Evolutionary conservation across 2,329 filamentous ascomycete species (phyloP).

Genomic region (Aspergillus versicolor): DNA sequence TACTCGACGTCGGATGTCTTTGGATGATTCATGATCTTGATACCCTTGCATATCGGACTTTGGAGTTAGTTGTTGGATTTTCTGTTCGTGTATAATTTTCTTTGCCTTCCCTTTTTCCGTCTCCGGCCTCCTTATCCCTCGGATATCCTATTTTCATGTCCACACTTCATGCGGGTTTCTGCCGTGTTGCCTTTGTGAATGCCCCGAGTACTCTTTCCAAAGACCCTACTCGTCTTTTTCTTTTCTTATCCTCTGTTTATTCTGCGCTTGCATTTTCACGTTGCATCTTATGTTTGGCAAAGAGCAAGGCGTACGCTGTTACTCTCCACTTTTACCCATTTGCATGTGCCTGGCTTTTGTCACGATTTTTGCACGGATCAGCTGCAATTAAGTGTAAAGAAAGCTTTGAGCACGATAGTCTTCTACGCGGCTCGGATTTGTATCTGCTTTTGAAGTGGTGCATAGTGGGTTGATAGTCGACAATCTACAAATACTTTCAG

Average conservation of each 20-base stretch:
- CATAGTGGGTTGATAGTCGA: not conserved
- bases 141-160: not conserved
- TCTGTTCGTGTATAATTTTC: constrained; percentile 5
- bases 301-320: not conserved
- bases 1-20: constrained; percentile 9
- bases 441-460: not conserved
- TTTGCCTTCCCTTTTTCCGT: not conserved
- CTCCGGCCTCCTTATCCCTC: not conserved
- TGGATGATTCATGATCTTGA: constrained; percentile 29
- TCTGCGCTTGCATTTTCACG: not conserved
- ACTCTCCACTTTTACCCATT: not conserved
- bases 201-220: not conserved
- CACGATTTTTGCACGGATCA: not conserved
- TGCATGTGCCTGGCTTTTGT: not conserved
- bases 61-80: constrained; percentile 13
- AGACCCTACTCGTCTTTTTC: not conserved
- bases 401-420: not conserved
- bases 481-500: not conserved
- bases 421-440: not conserved
- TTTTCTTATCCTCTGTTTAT: not conserved
- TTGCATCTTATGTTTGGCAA: not conserved
- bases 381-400: not conserved
- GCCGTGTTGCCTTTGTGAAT: not conserved
- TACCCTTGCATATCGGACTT: constrained; percentile 26
- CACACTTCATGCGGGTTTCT: not conserved